Evolutionary conservation across 2,329 filamentous ascomycete species (phyloP).

Genomic region (Passalora sequoiae): DNA sequence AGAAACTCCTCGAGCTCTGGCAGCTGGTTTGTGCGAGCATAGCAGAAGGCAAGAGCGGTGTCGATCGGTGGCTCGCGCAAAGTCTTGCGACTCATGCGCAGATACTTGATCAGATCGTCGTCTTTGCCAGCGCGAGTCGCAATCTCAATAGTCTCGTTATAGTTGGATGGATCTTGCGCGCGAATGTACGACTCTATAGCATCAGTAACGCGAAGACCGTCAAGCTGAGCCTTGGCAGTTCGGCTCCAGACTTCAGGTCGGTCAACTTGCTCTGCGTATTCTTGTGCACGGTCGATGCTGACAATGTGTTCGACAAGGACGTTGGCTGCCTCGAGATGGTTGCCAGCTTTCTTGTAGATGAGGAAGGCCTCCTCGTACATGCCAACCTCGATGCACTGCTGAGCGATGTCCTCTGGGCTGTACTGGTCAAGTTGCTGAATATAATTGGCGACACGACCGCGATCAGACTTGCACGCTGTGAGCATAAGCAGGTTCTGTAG

Average conservation of each 20-base stretch:
- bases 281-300: slow-evolving; percentile 94
- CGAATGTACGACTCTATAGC: slow-evolving; percentile 97
- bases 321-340: slow-evolving; percentile 78
- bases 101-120: slow-evolving; percentile 91
- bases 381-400: slow-evolving; percentile 89
- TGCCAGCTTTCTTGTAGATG: slow-evolving; percentile 95
- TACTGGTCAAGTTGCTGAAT: slow-evolving; percentile 87
- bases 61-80: slow-evolving; percentile 90
- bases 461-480: slow-evolving; percentile 94
- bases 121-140: slow-evolving; percentile 95
- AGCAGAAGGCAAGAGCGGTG: slow-evolving; percentile 89
- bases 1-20: slow-evolving; percentile 95
- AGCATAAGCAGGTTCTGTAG: slow-evolving; percentile 95
- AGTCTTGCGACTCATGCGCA: slow-evolving; percentile 96
- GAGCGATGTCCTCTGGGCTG: slow-evolving; percentile 85
- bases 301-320: slow-evolving; percentile 95
- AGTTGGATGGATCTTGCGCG: slow-evolving; percentile 87
- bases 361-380: slow-evolving; percentile 96
- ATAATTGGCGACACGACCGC: slow-evolving; percentile 90
- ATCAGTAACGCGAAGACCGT: slow-evolving; percentile 87
- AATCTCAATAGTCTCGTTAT: slow-evolving; percentile 91
- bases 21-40: slow-evolving; percentile 84
- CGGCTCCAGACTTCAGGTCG: slow-evolving; percentile 95
- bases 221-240: slow-evolving; percentile 95
- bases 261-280: slow-evolving; percentile 92